Conservation (phyloP, 2,329 filamentous ascomycete species). For the Verticillium klebahnii region DNA sequence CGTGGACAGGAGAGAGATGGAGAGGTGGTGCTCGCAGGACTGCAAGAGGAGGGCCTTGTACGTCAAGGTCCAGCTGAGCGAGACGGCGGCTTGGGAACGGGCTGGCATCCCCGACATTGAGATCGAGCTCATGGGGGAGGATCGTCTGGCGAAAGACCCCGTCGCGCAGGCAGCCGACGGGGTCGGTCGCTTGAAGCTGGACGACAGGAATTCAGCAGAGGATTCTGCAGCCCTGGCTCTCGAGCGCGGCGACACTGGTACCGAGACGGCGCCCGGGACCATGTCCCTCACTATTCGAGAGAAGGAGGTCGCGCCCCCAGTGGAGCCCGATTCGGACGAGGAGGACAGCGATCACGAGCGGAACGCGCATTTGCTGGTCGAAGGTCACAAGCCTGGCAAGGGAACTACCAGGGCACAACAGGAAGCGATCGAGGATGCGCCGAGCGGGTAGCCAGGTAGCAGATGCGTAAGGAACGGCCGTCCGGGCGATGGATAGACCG, state of each 20-base stretch:
- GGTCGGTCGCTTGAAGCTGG: conserved; percentile 8
- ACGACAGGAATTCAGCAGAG: conserved; percentile 32
- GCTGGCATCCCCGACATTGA: conserved; percentile 50
- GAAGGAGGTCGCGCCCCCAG: conserved; percentile 36
- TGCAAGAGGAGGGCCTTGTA: conserved; percentile 80
- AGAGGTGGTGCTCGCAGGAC: conserved; percentile 79
- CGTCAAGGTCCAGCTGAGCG: conserved; percentile 81
- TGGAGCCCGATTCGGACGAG: conserved; percentile 10
- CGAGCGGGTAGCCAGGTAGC: neutral
- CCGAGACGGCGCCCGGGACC: conserved; percentile 18
- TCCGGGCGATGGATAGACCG: conserved; percentile 4
- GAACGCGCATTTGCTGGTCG: conserved; percentile 40
- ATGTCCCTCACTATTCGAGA: conserved; percentile 48
- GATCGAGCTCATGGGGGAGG: conserved; percentile 66
- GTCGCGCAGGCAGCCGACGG: neutral
- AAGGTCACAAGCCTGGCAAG: conserved; percentile 40
- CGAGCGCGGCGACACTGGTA: conserved; percentile 37
- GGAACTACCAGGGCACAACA: conserved; percentile 3
- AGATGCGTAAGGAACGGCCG: neutral
- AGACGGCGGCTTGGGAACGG: conserved; percentile 82
- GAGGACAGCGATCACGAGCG: conserved; percentile 19
- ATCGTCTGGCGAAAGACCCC: conserved; percentile 31
- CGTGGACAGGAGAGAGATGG: conserved; percentile 65
- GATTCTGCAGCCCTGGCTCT: conserved; percentile 41
- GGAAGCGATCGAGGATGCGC: neutral